Percentiles rank a stretch among this genome's conserved stretches.
Evolutionary conservation across 2,329 filamentous ascomycete genomes (phyloP).

Genomic region (Scytalidium lignicola): DNA sequence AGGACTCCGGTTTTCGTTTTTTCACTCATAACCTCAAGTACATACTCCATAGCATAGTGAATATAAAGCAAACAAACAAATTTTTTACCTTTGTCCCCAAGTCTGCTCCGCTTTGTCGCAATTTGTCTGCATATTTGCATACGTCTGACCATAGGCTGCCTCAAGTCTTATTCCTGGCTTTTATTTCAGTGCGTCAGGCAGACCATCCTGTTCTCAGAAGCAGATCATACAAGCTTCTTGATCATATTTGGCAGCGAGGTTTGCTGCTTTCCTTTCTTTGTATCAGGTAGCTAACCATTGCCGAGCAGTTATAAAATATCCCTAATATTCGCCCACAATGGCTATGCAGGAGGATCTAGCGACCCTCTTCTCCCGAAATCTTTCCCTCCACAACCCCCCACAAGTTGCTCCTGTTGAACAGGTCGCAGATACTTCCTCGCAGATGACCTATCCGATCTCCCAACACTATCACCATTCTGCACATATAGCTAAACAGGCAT

Average conservation of each 20-base stretch:
- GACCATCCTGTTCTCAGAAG: constrained; percentile 12
- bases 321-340: constrained; percentile 42
- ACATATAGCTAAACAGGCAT: constrained; percentile 49
- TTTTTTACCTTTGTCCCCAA: constrained; percentile 22
- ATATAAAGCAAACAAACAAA: constrained; percentile 41
- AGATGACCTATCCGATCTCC: constrained; percentile 66
- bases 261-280: constrained; percentile 15
- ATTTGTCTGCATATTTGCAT: constrained; percentile 17
- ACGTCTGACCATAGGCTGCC: constrained; percentile 22
- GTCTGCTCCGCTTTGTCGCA: constrained; percentile 26
- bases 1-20: constrained; percentile 17
- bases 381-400: constrained; percentile 49
- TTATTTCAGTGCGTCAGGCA: neutral
- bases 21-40: constrained; percentile 32
- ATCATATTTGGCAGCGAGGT: constrained; percentile 24
- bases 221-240: constrained; percentile 15
- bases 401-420: constrained; percentile 25
- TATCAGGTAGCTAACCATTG: constrained; percentile 15
- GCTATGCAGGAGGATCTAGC: constrained; percentile 77
- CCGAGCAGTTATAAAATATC: constrained; percentile 24
- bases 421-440: constrained; percentile 20
- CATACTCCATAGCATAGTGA: constrained; percentile 40
- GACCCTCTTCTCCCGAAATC: constrained; percentile 71
- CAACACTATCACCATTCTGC: constrained; percentile 82
- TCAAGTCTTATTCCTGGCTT: neutral